These are phyloP conservation scores for Arthrobotrys musiformis DNA, from an alignment of 2,329 filamentous ascomycete species.

Conservation along the genomic window DNA sequence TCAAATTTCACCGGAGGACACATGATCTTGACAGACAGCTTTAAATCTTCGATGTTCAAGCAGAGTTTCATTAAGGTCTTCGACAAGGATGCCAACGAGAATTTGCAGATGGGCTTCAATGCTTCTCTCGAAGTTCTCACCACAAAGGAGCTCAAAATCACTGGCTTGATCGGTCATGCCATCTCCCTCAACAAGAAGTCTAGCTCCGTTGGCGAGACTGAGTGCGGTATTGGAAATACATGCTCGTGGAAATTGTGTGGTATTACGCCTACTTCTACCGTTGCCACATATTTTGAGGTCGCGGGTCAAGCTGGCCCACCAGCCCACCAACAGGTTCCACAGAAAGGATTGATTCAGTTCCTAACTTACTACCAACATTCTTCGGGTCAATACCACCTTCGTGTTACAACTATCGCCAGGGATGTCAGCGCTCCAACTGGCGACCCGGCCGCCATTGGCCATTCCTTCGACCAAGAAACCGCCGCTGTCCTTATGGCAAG, in stretches of 20 bases:
- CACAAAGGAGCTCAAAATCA: constrained; percentile 98
- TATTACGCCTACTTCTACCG: constrained; percentile 92
- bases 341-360: constrained; percentile 97
- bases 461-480: constrained; percentile 98
- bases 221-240: constrained; percentile 97
- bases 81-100: constrained; percentile 94
- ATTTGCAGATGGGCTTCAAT: constrained; percentile 97
- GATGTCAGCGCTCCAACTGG: constrained; percentile 81
- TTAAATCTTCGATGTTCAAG: constrained; percentile 99
- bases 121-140: constrained; percentile 94
- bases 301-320: constrained; percentile 74
- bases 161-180: constrained; percentile 94
- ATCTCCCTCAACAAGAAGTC: constrained; percentile 99
- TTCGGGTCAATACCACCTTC: constrained; percentile 92
- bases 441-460: constrained; percentile 85
- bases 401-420: constrained; percentile 91
- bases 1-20: constrained; percentile 96
- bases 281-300: constrained; percentile 97
- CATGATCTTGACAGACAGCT: constrained; percentile 98
- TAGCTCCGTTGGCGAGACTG: constrained; percentile 93
- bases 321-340: constrained; percentile 79
- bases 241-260: constrained; percentile 99
- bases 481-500: constrained; percentile 98
- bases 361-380: constrained; percentile 98
- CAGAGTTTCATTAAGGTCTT: constrained; percentile 97